Conservation (phyloP, 305 asterid genomes). For the Fraxinus xanthoxyloides region DNA sequence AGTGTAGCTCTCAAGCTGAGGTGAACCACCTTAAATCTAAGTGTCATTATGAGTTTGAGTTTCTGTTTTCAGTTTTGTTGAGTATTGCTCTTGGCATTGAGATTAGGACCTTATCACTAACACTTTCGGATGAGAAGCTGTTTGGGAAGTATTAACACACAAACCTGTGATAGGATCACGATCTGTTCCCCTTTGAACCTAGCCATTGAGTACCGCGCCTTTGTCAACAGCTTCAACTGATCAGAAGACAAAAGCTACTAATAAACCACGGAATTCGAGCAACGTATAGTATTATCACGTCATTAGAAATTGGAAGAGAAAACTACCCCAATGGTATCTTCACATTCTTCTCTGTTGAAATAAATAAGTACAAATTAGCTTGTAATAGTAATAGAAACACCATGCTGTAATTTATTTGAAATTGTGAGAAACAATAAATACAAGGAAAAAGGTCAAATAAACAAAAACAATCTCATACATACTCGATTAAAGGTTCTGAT, state of each 20-base stretch:
- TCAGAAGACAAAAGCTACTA: slow-evolving; percentile 21
- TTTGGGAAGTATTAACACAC: slow-evolving; percentile 12
- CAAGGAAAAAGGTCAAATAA: slow-evolving; percentile 14
- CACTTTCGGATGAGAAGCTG: neutral
- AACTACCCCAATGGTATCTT: slow-evolving; percentile 90
- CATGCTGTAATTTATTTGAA: slow-evolving; percentile 6
- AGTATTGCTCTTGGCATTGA: neutral
- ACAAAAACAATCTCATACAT: slow-evolving; percentile 27
- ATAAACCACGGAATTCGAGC: slow-evolving; percentile 20
- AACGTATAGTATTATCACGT: slow-evolving; percentile 42
- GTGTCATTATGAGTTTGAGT: neutral
- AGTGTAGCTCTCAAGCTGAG: neutral
- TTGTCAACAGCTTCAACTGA: slow-evolving; percentile 73
- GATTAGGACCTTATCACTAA: neutral
- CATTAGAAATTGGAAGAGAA: slow-evolving; percentile 3
- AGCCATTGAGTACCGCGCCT: slow-evolving; percentile 61
- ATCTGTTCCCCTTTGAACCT: slow-evolving; percentile 76
- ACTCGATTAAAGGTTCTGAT: slow-evolving; percentile 92
- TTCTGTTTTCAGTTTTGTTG: neutral
- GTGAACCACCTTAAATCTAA: neutral
- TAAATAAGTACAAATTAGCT: slow-evolving; percentile 27
- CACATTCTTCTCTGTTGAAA: slow-evolving; percentile 83
- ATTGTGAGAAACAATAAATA: neutral
- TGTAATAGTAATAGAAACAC: slow-evolving; percentile 18
- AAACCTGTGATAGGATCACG: slow-evolving; percentile 87